Evolutionary conservation across 257 asterid genomes (phyloP).

Genomic region (Lycium ferocissimum): DNA sequence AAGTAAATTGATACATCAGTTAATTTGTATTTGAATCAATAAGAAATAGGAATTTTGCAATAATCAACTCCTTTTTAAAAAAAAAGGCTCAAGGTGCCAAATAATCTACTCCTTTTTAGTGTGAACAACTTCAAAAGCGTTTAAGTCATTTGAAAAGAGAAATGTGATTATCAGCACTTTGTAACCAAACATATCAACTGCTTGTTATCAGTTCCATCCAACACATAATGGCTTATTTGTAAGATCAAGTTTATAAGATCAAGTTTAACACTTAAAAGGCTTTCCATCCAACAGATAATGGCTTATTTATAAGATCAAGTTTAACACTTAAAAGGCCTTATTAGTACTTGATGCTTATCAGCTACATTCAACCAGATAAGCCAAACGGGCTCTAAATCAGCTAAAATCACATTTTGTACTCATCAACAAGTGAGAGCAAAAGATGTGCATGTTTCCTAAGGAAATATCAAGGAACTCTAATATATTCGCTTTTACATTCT

Average conservation of each 20-base stretch:
- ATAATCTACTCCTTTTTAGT: neutral
- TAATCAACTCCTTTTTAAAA: neutral
- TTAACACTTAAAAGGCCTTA: neutral
- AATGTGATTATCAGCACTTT: neutral
- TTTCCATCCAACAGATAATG: neutral
- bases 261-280: neutral
- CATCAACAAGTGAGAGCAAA: constrained; percentile 4
- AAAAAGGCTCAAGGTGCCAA: neutral
- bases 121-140: neutral
- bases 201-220: neutral
- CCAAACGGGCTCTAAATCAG: neutral
- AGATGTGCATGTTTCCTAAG: neutral
- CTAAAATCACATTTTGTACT: neutral
- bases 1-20: neutral
- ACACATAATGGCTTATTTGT: neutral
- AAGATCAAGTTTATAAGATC: neutral
- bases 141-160: neutral
- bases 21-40: constrained; percentile 19
- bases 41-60: neutral
- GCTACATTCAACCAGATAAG: neutral
- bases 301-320: neutral
- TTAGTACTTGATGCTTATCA: neutral
- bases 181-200: neutral
- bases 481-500: neutral
- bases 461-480: neutral